Conservation (phyloP, 2,329 filamentous ascomycete species). For the Volutella citrinella region DNA sequence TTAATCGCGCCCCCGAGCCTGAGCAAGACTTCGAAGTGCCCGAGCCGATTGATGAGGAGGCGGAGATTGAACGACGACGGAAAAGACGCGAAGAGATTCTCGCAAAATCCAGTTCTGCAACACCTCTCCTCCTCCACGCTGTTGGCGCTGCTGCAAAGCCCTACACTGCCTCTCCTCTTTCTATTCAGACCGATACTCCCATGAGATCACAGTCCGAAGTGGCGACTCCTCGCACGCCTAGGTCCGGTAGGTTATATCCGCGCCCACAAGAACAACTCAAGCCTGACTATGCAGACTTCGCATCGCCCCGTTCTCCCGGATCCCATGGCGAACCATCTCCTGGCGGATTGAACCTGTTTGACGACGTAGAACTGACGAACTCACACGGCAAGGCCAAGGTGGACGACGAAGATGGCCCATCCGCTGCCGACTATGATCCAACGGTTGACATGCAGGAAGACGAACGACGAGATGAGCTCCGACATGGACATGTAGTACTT, state of each 20-base stretch:
- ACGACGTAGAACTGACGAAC: conserved; percentile 68
- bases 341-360: conserved; percentile 58
- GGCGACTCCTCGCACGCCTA: conserved; percentile 43
- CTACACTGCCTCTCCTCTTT: conserved; percentile 52
- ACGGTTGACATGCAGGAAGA: conserved; percentile 87
- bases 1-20: conserved; percentile 19
- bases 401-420: conserved; percentile 66
- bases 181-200: conserved; percentile 44
- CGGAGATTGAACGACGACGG: conserved; percentile 79
- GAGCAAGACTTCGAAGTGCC: conserved; percentile 48
- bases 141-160: conserved; percentile 60
- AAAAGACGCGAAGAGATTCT: conserved; percentile 81
- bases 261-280: not conserved
- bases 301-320: conserved; percentile 42
- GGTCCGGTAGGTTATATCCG: conserved; percentile 40
- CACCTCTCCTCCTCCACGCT: conserved; percentile 72
- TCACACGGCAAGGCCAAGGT: conserved; percentile 43
- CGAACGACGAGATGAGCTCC: conserved; percentile 64
- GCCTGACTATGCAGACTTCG: conserved; percentile 32
- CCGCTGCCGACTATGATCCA: conserved; percentile 91
- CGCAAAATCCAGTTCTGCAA: conserved; percentile 74
- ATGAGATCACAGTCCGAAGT: conserved; percentile 26
- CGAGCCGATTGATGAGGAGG: conserved; percentile 72
- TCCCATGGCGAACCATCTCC: conserved; percentile 54
- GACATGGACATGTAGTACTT: conserved; percentile 53